These are phyloP conservation scores for Corrigiola litoralis DNA, from an alignment of 179 eudicot genomes.

Conservation along the genomic window DNA sequence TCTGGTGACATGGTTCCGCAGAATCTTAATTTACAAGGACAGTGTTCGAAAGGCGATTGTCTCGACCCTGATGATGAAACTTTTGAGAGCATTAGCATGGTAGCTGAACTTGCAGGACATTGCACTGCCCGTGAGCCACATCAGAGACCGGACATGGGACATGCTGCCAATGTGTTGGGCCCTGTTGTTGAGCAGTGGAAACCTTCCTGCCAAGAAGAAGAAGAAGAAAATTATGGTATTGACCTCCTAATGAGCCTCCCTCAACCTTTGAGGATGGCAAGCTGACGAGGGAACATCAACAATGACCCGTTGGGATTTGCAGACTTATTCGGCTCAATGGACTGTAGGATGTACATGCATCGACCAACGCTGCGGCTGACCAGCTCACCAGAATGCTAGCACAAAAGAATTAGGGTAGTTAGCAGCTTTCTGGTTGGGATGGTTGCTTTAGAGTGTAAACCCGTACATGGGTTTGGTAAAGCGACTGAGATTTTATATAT, in stretches of 20 bases:
- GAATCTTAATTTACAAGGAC: conserved; percentile 41
- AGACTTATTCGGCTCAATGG: conserved; percentile 43
- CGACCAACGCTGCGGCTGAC: conserved; percentile 1
- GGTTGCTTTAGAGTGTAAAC: conserved; percentile 15
- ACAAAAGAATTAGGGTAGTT: not conserved
- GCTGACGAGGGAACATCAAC: conserved; percentile 57
- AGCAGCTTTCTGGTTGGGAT: conserved; percentile 17
- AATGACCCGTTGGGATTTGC: conserved; percentile 44
- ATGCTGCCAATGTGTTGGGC: conserved; percentile 54
- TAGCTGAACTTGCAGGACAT: conserved; percentile 63
- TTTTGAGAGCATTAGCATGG: conserved; percentile 45
- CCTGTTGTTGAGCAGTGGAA: conserved; percentile 67
- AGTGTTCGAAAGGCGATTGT: conserved; percentile 39
- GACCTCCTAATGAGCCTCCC: conserved; percentile 65
- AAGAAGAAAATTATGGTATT: conserved; percentile 35
- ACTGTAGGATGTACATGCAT: conserved; percentile 20
- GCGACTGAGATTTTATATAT: conserved; percentile 9
- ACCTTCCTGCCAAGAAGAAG: conserved; percentile 38
- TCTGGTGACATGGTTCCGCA: conserved; percentile 68
- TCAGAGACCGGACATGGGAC: conserved; percentile 66
- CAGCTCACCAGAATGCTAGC: conserved; percentile 9
- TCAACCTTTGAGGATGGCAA: conserved; percentile 60
- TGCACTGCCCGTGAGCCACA: conserved; percentile 74
- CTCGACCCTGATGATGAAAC: conserved; percentile 61
- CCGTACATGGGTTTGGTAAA: conserved; percentile 30